Conservation (phyloP, 192 early-diverging fungal species). For the Podila minutissima region DNA sequence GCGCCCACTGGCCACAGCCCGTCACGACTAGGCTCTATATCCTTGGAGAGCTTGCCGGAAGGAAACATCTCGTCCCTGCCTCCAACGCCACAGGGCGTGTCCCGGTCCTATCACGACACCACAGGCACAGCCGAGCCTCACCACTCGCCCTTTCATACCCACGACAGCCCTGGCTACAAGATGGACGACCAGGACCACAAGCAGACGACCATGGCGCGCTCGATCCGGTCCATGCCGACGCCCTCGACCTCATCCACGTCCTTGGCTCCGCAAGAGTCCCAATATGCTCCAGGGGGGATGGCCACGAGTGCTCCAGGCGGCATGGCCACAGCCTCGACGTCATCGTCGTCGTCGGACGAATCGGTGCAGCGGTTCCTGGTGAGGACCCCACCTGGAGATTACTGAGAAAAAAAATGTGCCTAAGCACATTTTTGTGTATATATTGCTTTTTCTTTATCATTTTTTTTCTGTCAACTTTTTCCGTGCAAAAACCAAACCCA, state of each 20-base stretch:
- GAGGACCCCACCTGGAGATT: slow-evolving; percentile 13
- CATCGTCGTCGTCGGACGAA: not conserved
- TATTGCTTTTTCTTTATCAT: slow-evolving; percentile 1
- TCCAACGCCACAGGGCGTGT: no score
- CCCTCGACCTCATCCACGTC: not conserved
- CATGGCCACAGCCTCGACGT: not conserved
- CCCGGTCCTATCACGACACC: no score
- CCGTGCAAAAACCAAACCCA: not conserved
- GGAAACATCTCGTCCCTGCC: no score
- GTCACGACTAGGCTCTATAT: no score
- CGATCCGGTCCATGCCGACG: not conserved
- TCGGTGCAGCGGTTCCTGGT: slow-evolving; percentile 6
- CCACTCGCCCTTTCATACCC: not conserved
- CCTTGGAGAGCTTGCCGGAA: no score
- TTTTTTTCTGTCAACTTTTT: not conserved
- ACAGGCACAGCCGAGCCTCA: no score
- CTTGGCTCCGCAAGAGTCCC: not conserved
- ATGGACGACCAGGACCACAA: not conserved
- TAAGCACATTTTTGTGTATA: not conserved
- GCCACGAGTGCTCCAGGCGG: not conserved
- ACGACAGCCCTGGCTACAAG: not conserved
- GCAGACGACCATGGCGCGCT: not conserved
- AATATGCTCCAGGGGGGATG: not conserved
- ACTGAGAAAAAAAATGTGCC: not conserved
- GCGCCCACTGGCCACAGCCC: no score